Evolutionary conservation across 768 basidiomycete genomes (phyloP), one percentile per base, ranked within the genome.

Genomic region (Mycena crocata): DNA sequence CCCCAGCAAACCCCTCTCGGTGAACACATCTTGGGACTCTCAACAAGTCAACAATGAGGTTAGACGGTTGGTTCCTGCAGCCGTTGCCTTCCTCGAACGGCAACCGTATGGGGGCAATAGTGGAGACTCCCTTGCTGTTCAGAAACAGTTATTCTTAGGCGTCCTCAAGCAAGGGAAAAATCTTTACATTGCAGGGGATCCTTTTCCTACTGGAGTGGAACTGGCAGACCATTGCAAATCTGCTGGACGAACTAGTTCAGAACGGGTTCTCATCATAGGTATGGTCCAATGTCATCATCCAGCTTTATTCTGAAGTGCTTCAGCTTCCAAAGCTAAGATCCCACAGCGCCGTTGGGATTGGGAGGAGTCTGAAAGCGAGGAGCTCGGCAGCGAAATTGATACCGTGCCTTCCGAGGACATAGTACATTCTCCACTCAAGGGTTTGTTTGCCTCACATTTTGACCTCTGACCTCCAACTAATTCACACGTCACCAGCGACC

Each of bases 241-340:
- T 9, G 17, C 1, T 2, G 56, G 64, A 2, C 8, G 17, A 1
- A 1, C 21, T 1, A 21, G 1, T 0, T 0, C 23, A 2, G 52
- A 66, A 15, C 57, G 57, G 0, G 37, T 60, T 6, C 57, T 66
- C 3, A 60, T 40, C 45, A 0, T 66, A 0, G 64, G 64, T 65
- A 3, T 26, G 62, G 13, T 5, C 19, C 28, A n/a, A n/a, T n/a
- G n/a, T n/a, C n/a, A n/a, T n/a, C n/a, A n/a, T n/a, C n/a, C n/a
- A n/a, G n/a, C n/a, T n/a, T n/a, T 9, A 37, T 37, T 50, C 35
- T 37, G 26, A 7, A 13, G 2, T 26, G 21, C 28, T 15, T 46
- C 5, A 62, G 61, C 24, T 1, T 54, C 61, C 40, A 55, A 62
- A 9, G 1, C 26, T 24, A 45, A 37, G 28, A 62, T 62, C 19